Percentiles rank a stretch among this genome's conserved stretches.
Evolutionary conservation across 163 green algal genomes (phyloP).

Genomic region (Scenedesmus sp.): DNA sequence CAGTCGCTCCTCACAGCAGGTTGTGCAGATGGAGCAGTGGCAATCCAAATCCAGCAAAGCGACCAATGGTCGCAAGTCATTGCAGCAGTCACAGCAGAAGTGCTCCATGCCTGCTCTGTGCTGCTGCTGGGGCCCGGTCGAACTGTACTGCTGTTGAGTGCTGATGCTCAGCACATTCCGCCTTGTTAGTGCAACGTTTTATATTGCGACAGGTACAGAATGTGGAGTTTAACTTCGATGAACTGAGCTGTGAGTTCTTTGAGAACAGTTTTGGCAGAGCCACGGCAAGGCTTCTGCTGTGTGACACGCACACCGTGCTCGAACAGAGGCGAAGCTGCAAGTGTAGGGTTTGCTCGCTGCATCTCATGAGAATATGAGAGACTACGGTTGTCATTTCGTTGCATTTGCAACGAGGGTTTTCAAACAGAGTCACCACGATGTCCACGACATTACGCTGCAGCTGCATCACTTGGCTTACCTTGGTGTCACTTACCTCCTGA

Average conservation of each 20-base stretch:
- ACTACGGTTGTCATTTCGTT: neutral
- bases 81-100: constrained; percentile 29
- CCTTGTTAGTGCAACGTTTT: too few species aligned
- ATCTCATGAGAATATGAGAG: too few species aligned
- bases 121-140: neutral
- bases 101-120: neutral
- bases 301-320: neutral
- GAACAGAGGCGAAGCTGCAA: neutral
- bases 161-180: neutral
- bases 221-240: too few species aligned
- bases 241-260: neutral
- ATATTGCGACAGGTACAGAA: too few species aligned
- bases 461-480: neutral
- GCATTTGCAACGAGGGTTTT: neutral
- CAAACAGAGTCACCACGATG: neutral
- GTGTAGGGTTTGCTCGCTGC: neutral
- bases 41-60: constrained; percentile 19
- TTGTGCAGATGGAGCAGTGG: constrained; percentile 6
- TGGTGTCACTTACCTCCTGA: neutral
- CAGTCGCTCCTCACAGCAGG: constrained; percentile 24
- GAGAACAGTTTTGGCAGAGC: neutral
- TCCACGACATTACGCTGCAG: neutral
- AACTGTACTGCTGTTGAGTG: neutral
- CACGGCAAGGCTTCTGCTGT: neutral
- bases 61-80: neutral